Percentiles rank a stretch among this genome's conserved stretches.
Evolutionary conservation across 2,329 filamentous ascomycete species (phyloP).

Genomic region (Metarhizium brunneum): DNA sequence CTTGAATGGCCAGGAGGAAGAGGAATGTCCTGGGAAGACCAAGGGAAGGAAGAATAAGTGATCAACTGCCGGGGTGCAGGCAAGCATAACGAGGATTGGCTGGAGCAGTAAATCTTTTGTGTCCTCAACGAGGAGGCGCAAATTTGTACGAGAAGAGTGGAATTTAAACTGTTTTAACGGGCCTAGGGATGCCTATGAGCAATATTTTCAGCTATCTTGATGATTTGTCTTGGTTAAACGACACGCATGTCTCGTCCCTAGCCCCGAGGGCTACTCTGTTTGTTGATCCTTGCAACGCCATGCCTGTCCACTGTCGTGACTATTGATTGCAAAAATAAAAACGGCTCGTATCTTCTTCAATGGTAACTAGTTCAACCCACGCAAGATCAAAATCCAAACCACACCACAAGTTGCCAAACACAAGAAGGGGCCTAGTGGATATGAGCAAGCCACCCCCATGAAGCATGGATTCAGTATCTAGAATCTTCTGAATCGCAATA

Average conservation of each 20-base stretch:
- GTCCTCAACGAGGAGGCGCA: not conserved
- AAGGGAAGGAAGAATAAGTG: not conserved
- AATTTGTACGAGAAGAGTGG: not conserved
- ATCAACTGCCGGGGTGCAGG: not conserved
- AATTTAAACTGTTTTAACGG: not conserved
- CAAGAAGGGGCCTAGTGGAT: no score
- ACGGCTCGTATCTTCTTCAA: no score
- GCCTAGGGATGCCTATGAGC: not conserved
- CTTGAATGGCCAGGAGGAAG: not conserved
- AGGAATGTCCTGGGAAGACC: not conserved
- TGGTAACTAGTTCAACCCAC: no score
- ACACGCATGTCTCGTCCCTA: not conserved
- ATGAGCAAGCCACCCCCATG: not conserved
- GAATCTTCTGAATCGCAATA: conserved; percentile 16
- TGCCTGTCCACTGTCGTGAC: no score
- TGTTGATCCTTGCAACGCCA: not conserved
- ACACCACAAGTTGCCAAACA: no score
- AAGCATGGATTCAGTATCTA: conserved; percentile 1
- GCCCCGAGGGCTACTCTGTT: not conserved
- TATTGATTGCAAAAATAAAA: no score
- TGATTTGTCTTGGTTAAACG: not conserved
- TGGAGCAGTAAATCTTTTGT: not conserved
- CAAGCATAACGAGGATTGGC: not conserved
- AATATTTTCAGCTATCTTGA: not conserved
- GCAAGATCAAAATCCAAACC: no score